Conservation (phyloP, 139 green algal species). For the Edaphochlamys debaryana region DNA sequence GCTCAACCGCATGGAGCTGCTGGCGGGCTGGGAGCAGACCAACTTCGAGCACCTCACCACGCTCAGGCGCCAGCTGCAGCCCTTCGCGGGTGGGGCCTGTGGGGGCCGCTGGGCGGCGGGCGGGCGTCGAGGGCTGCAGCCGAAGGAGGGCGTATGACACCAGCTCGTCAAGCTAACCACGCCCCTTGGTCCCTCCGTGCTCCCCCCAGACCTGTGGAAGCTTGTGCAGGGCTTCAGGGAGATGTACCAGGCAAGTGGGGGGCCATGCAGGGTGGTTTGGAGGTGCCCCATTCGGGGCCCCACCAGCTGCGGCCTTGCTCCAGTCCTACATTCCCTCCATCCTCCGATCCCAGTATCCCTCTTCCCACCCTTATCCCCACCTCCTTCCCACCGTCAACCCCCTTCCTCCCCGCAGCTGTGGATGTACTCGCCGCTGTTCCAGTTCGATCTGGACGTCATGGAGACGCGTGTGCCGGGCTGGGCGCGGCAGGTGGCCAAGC, state of each 20-base stretch:
- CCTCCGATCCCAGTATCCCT: too few relatives aligned
- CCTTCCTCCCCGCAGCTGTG: neutral
- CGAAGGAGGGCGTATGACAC: too few relatives aligned
- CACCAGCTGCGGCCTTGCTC: too few relatives aligned
- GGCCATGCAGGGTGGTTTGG: too few relatives aligned
- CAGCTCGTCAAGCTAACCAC: too few relatives aligned
- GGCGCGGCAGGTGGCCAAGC: slow-evolving; percentile 37
- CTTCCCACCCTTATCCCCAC: too few relatives aligned
- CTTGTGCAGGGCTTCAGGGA: slow-evolving; percentile 49
- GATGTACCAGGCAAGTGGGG: slow-evolving; percentile 47
- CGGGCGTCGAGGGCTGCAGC: too few relatives aligned
- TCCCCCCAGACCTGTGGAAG: slow-evolving; percentile 57
- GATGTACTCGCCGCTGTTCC: slow-evolving; percentile 55
- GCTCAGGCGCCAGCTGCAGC: slow-evolving; percentile 39
- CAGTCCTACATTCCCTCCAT: too few relatives aligned
- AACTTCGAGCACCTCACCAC: slow-evolving; percentile 27
- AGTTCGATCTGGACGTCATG: slow-evolving; percentile 46
- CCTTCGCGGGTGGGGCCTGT: slow-evolving; percentile 39
- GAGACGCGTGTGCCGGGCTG: slow-evolving; percentile 47
- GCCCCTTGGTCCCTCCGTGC: too few relatives aligned
- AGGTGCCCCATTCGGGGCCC: too few relatives aligned
- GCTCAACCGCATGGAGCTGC: slow-evolving; percentile 40
- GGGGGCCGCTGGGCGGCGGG: too few relatives aligned
- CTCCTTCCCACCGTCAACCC: too few relatives aligned
- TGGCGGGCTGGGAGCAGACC: slow-evolving; percentile 46